Conservation (phyloP, 2,329 filamentous ascomycete species). For the Trematosphaeria pertusa region DNA sequence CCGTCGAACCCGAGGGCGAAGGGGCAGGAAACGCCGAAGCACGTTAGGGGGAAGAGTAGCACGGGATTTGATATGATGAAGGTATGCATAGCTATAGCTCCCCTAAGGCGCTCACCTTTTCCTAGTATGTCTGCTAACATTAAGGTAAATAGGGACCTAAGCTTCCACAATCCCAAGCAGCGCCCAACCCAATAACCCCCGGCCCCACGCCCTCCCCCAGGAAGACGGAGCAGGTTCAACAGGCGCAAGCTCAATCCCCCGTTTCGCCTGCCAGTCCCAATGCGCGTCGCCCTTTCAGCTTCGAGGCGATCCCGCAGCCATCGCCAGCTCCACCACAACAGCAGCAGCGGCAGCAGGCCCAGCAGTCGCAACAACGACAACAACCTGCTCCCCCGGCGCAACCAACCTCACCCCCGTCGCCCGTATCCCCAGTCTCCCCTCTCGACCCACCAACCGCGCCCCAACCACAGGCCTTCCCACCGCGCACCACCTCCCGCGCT, state of each 20-base stretch:
- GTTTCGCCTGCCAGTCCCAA: constrained; percentile 25
- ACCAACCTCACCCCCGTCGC: constrained; percentile 1
- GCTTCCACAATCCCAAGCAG: constrained; percentile 22
- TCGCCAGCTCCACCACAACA: constrained; percentile 9
- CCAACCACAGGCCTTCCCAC: constrained; percentile 8
- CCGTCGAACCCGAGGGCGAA: constrained; percentile 40
- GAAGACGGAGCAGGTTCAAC: constrained; percentile 20
- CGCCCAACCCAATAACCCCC: constrained; percentile 34
- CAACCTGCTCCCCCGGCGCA: constrained; percentile 6
- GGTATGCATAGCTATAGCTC: constrained; percentile 17
- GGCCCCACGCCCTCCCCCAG: constrained; percentile 39
- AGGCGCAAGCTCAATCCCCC: constrained; percentile 28
- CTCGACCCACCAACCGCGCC: not conserved
- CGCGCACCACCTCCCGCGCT: constrained; percentile 12
- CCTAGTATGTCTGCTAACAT: too few relatives aligned
- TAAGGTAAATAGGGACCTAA: constrained; percentile 31
- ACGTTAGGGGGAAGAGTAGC: constrained; percentile 46
- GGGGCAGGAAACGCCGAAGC: constrained; percentile 30
- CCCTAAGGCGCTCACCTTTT: too few relatives aligned
- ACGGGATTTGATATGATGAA: constrained; percentile 47
- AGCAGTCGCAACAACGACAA: constrained; percentile 7
- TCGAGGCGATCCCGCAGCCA: constrained; percentile 21
- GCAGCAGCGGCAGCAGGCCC: constrained; percentile 9
- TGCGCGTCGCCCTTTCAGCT: constrained; percentile 34
- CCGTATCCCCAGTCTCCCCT: not conserved